Evolutionary conservation across 2,329 filamentous ascomycete genomes (phyloP), one percentile per base, ranked within the genome.

Genomic region (Aspergillus puulaauensis): DNA sequence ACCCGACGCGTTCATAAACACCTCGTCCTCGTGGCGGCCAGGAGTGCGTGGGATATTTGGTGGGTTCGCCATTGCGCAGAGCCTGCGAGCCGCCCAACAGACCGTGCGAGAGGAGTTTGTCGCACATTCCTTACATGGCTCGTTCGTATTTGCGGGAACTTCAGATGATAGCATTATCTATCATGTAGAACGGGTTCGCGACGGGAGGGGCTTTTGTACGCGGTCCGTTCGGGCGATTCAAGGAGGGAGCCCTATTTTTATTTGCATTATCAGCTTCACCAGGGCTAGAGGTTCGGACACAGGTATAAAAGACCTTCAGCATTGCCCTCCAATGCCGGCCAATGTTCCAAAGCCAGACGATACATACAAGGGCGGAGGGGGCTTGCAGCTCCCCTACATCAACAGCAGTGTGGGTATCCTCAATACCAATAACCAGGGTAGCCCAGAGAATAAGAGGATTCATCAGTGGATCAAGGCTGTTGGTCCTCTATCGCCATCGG

Each of bases 11-110:
- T 64, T 56, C 55, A 60, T 11, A 12, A 63, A 58, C 52, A 45
- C 40, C 54, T 44, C 45, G 21, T 27, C 45, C 8, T 43, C 55
- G 46, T 61, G 52, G 62, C 54, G 47, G 17, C 64, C 61, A 27
- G 56, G 58, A 6, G 41, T 40, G 15, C 59, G 58, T 15, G 62
- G 64, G 35, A 58, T 64, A 23, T 63, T 60, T 15, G 61, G 61
- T 7, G 61, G 61, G 17, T 46, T 56, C 17, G 56, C 57, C 4
- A 61, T 63, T 46, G 61, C 57, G 3, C 61, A 63, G 21, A 60
- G 54, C 40, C 54, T 63, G 3, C 23, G 45, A 17, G 57, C 61
- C 46, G 54, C 59, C 4, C 59, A 63, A 33, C 19, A 44, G 7
- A 63, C 59, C 7, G 52, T 59, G 15, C 24, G 27, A 2, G 12